Percentiles rank a stretch among this genome's conserved stretches.
Conservation (phyloP, 306 rosid species). For the Castanopsis chinensis region DNA sequence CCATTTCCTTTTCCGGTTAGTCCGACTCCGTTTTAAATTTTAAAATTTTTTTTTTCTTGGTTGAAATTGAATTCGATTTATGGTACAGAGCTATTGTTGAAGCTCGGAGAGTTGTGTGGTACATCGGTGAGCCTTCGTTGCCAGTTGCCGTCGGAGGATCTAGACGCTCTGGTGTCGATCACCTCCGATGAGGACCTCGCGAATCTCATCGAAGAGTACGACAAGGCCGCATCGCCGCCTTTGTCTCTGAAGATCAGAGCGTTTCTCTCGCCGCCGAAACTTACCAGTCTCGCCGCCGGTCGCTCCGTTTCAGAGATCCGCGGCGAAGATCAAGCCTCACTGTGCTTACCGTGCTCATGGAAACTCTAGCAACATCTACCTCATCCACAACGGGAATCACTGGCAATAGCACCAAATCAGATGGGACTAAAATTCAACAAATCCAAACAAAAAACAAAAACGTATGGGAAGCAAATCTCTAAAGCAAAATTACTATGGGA, state of each 20-base stretch:
- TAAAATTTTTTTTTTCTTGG: no score
- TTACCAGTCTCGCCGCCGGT: constrained; percentile 29
- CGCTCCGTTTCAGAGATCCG: constrained; percentile 34
- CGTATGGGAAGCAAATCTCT: no score
- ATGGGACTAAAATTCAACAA: no score
- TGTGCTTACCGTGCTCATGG: constrained; percentile 47
- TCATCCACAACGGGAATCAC: constrained; percentile 57
- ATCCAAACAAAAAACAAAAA: no score
- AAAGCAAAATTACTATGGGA: no score
- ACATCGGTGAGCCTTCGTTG: constrained; percentile 73
- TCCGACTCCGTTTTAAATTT: no score
- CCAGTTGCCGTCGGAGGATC: constrained; percentile 83
- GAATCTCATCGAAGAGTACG: constrained; percentile 85
- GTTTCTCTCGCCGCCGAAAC: constrained; percentile 64
- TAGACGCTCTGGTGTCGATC: constrained; percentile 84
- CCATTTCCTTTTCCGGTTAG: no score
- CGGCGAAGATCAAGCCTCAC: constrained; percentile 42
- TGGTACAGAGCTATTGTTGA: no score
- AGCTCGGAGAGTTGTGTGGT: constrained; percentile 71
- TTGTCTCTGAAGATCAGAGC: constrained; percentile 72
- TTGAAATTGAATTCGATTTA: no score
- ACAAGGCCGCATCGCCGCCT: constrained; percentile 40
- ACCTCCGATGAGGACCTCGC: constrained; percentile 83
- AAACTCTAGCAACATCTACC: constrained; percentile 41
- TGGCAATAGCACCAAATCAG: no score